Conservation (phyloP, 768 basidiomycete genomes). For the Strobilomyces dryophilus region DNA sequence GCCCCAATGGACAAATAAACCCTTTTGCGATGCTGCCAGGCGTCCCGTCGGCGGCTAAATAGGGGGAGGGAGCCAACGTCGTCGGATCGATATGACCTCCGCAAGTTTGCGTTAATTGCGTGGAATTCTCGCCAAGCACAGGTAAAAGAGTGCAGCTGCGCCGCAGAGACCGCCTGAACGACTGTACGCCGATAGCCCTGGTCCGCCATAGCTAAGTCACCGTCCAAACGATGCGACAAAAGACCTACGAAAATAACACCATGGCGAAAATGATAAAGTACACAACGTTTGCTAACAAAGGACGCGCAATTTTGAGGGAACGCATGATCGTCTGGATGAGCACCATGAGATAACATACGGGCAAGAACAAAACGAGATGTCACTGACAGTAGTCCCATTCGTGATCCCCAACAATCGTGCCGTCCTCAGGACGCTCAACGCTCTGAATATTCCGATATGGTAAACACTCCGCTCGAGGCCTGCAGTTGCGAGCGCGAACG, state of each 20-base stretch:
- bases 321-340: constrained; percentile 72
- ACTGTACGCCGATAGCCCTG: constrained; percentile 88
- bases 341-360: constrained; percentile 8
- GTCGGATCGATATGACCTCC: constrained; percentile 74
- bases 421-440: constrained; percentile 80
- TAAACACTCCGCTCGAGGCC: constrained; percentile 62
- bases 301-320: constrained; percentile 85
- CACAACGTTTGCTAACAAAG: constrained; percentile 84
- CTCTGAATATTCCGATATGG: constrained; percentile 87
- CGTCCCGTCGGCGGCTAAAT: constrained; percentile 37
- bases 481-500: constrained; percentile 63
- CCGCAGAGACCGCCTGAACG: constrained; percentile 82
- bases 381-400: constrained; percentile 81
- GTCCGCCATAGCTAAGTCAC: not conserved
- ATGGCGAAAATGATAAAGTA: constrained; percentile 92
- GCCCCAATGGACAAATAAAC: constrained; percentile 85
- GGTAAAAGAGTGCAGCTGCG: constrained; percentile 58
- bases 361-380: not conserved
- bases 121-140: constrained; percentile 48
- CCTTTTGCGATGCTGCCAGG: constrained; percentile 57
- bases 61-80: constrained; percentile 45
- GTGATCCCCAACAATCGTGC: constrained; percentile 83
- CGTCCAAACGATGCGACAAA: not conserved
- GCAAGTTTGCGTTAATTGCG: constrained; percentile 58
- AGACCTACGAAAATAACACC: constrained; percentile 73